A percentile compares a stretch with the other conserved stretches of the same genome.
Evolutionary conservation across 2,329 filamentous ascomycete genomes (phyloP).

Genomic region (Immersiporthe knoxdaviesiana): DNA sequence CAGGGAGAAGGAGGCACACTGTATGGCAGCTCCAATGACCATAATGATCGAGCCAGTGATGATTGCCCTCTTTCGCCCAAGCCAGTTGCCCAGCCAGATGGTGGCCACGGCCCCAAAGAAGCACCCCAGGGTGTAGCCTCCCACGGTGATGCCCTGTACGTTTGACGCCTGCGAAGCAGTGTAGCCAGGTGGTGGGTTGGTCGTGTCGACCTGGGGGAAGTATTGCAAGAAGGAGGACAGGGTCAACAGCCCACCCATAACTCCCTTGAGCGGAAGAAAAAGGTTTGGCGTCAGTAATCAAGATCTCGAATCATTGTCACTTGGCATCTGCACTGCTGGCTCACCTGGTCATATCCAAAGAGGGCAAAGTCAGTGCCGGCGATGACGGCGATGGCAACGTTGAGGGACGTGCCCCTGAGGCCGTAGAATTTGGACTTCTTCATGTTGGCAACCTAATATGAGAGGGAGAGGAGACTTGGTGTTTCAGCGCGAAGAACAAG

Average conservation of each 20-base stretch:
- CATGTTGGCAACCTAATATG: conserved; percentile 13
- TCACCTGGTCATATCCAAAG: conserved; percentile 30
- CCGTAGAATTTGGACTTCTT: conserved; percentile 27
- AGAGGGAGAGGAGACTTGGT: background rate
- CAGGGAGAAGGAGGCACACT: conserved; percentile 25
- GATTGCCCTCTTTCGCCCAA: conserved; percentile 28
- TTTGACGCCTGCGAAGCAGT: conserved; percentile 26
- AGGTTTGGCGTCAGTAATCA: background rate
- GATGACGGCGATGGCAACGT: conserved; percentile 29
- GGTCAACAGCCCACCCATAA: conserved; percentile 22
- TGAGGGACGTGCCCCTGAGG: conserved; percentile 26
- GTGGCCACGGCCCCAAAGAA: conserved; percentile 30
- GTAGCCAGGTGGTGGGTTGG: conserved; percentile 25
- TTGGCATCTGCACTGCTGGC: background rate
- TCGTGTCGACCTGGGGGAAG: conserved; percentile 27
- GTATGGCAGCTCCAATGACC: conserved; percentile 28
- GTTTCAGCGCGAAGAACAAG: too few species aligned
- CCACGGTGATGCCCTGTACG: conserved; percentile 30
- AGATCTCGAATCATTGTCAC: background rate
- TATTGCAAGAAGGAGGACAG: conserved; percentile 24
- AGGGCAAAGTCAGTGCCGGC: conserved; percentile 30
- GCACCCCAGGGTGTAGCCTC: conserved; percentile 29
- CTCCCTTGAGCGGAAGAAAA: background rate
- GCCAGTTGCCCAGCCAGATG: conserved; percentile 28
- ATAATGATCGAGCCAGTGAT: conserved; percentile 27